These are phyloP conservation scores for Orbilia ellipsospora DNA, from an alignment of 2,329 filamentous ascomycete genomes.

Conservation along the genomic window DNA sequence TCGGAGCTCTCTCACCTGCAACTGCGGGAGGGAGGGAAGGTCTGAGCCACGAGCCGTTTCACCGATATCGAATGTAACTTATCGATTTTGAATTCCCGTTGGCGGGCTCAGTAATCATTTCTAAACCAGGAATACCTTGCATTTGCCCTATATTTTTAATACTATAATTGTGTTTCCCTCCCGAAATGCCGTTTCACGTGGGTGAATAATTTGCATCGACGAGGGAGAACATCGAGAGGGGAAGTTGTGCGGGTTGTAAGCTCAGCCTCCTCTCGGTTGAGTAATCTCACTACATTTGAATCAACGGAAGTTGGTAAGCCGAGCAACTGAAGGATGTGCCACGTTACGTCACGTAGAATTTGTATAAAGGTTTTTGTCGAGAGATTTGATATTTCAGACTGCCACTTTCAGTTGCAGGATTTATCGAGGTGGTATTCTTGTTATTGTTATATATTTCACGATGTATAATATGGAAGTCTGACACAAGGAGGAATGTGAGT, in stretches of 20 bases:
- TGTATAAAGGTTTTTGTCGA: no score
- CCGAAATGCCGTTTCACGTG: conserved; percentile 16
- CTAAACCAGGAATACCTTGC: background rate
- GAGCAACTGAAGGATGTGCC: no score
- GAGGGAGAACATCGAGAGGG: background rate
- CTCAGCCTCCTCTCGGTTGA: conserved; percentile 29
- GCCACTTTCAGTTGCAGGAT: no score
- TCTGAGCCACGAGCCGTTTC: conserved; percentile 2
- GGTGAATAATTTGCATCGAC: background rate
- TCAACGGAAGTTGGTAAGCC: no score
- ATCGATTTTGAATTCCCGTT: background rate
- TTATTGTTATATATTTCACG: no score
- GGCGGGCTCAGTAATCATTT: no score
- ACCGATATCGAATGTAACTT: background rate
- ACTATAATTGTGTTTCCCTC: background rate
- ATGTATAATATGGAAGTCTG: no score
- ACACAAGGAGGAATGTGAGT: no score
- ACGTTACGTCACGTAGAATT: no score
- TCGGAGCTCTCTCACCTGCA: conserved; percentile 12
- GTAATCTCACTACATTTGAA: conserved; percentile 30
- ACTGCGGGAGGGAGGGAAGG: conserved; percentile 4
- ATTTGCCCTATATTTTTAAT: no score
- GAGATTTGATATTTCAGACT: no score
- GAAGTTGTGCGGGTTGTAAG: conserved; percentile 5
- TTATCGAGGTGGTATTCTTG: no score